Evolutionary conservation across 495 filamentous ascomycete genomes (phyloP), one percentile per base, ranked within the genome.

Genomic region (Massariosphaeria phaeospora): DNA sequence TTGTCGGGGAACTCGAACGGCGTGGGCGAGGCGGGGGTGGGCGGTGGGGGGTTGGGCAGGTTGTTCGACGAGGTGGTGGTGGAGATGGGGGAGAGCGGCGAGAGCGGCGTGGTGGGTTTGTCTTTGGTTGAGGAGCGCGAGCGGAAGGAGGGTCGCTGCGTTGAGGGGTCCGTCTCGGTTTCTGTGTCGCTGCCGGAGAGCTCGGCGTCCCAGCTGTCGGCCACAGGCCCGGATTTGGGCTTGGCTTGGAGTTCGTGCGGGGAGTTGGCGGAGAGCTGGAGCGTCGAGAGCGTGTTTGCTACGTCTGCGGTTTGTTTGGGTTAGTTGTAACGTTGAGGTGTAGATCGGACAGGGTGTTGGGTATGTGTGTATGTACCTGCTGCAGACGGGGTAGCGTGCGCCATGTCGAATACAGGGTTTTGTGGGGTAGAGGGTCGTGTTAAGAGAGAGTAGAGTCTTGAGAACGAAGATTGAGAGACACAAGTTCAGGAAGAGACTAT

Each of bases 201-300:
- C 48, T 87, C 88, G 67, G 90, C 88, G 70, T 95, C 89, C 89
- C 89, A 94, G 55, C 86, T 90, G 64, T 93, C 88, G 48, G 79
- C 84, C 25, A 89, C 74, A 30, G 74, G 11, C 18, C 57, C 73
- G 34, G 74, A 63, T 24, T 66, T 55, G 40, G 65, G 63, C 53
- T 80, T 77, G 39, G 68, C 23, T 25, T 69, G 71, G 3, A 64
- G 9, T 54, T 15, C 35, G 30, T 47, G 71, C 52, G 61, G 57
- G 17, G 59, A 46, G 39, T 46, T 58, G 60, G 79, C 73, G 52
- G 72, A 66, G 34, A 83, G 62, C 13, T 68, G 39, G 46, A 68
- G 66, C 45, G 57, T 24, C 15, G 41, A 48, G 59, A 65, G 53
- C 34, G 60, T 49, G 51, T 48, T 36, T 41, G 52, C 48, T 48